Conservation (phyloP, 2,329 filamentous ascomycete species). For the Monosporascus sp. region DNA sequence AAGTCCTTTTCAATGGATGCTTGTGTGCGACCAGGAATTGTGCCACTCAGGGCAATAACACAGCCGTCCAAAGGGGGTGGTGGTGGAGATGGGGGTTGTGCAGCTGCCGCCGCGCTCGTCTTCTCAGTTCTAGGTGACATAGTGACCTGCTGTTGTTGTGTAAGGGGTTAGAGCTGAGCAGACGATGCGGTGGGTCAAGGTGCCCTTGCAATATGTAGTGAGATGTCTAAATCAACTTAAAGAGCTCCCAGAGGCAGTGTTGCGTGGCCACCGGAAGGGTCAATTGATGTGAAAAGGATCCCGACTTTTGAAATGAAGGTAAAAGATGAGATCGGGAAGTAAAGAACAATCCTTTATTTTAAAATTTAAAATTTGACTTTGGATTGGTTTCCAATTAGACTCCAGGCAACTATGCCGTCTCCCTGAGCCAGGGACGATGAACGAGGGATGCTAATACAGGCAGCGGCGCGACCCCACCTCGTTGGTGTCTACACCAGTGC, state of each 20-base stretch:
- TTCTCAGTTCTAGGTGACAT: constrained; percentile 17
- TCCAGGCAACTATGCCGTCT: neutral
- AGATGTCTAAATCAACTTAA: too few relatives aligned
- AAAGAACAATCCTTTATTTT: too few relatives aligned
- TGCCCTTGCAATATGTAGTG: too few relatives aligned
- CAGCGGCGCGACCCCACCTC: neutral
- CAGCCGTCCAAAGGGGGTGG: constrained; percentile 38
- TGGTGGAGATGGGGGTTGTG: constrained; percentile 7
- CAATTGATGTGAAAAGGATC: too few relatives aligned
- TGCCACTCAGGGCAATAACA: constrained; percentile 54
- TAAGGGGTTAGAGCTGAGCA: too few relatives aligned
- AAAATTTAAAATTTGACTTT: neutral
- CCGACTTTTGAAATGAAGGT: too few relatives aligned
- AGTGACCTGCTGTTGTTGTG: neutral
- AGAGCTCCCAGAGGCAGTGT: too few relatives aligned
- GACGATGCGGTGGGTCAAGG: too few relatives aligned
- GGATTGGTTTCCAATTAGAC: neutral
- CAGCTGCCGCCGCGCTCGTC: neutral
- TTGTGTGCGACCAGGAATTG: constrained; percentile 51
- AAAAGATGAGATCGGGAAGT: too few relatives aligned
- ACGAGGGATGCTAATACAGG: neutral
- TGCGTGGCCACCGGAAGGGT: too few relatives aligned
- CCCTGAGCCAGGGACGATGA: neutral
- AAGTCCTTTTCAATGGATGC: constrained; percentile 35
- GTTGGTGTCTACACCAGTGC: neutral